Percentiles rank a stretch among this genome's conserved stretches.
These are phyloP conservation scores for Kodamaea kakaduensis DNA, from an alignment of 805 yeast genomes.

Conservation along the genomic window DNA sequence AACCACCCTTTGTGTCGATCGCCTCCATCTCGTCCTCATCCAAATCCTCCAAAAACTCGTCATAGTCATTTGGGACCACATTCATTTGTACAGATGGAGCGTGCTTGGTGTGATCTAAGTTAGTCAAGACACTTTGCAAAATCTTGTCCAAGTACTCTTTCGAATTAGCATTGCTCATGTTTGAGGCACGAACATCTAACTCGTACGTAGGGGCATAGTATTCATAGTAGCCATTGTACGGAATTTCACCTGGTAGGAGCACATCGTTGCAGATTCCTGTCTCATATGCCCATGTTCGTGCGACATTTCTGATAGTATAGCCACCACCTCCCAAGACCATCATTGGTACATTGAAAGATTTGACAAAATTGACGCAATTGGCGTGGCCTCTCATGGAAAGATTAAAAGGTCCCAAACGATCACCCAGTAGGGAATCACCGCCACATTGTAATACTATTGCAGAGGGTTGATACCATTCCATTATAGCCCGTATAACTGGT, in stretches of 20 bases:
- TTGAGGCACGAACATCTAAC: constrained; percentile 25
- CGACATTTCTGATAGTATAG: constrained; percentile 26
- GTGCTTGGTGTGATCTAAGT: constrained; percentile 25
- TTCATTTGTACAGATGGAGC: constrained; percentile 29
- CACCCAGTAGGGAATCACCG: constrained; percentile 26
- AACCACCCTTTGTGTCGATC: constrained; percentile 26
- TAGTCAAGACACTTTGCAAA: constrained; percentile 21
- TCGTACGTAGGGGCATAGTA: constrained; percentile 28
- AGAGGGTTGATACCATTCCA: constrained; percentile 28
- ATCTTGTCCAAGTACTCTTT: constrained; percentile 26
- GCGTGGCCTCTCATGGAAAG: constrained; percentile 27
- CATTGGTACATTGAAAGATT: constrained; percentile 22
- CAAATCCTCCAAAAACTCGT: constrained; percentile 23
- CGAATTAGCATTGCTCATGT: constrained; percentile 27
- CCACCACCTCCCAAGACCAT: constrained; percentile 31
- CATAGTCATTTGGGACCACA: constrained; percentile 24
- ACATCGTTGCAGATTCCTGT: constrained; percentile 23
- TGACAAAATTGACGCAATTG: constrained; percentile 24
- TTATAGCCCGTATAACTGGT: constrained; percentile 22
- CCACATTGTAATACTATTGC: constrained; percentile 28
- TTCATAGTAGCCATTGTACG: constrained; percentile 29
- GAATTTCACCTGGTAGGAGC: constrained; percentile 21
- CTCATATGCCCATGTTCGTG: constrained; percentile 27
- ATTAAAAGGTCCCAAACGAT: constrained; percentile 27
- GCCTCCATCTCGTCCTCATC: constrained; percentile 24